Percentiles rank a stretch among this genome's conserved stretches.
Conservation (phyloP, 257 asterid genomes). For the Osmanthus fragrans region DNA sequence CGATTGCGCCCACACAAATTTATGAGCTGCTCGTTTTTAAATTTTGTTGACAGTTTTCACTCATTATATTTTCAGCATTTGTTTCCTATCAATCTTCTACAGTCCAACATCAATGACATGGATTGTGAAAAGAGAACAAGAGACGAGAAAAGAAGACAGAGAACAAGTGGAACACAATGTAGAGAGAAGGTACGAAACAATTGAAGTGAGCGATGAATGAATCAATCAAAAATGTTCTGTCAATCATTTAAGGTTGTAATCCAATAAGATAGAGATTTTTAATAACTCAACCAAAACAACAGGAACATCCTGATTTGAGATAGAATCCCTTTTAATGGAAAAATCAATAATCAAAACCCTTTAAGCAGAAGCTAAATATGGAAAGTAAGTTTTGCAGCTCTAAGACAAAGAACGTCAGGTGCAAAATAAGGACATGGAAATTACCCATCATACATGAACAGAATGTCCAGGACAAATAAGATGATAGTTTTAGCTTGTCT, state of each 20-base stretch:
- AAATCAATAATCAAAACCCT: background rate
- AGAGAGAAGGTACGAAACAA: too few species aligned
- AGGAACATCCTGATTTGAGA: background rate
- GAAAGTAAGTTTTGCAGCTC: background rate
- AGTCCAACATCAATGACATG: background rate
- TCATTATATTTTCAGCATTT: background rate
- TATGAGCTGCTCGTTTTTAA: background rate
- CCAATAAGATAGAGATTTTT: background rate
- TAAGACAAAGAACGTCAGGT: background rate
- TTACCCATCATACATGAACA: conserved; percentile 90
- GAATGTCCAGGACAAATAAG: conserved; percentile 91
- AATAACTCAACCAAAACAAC: background rate
- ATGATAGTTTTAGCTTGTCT: conserved; percentile 76
- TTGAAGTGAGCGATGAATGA: background rate
- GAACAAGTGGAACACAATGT: background rate
- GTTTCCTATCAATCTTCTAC: background rate
- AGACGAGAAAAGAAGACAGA: background rate
- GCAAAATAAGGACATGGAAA: conserved; percentile 1
- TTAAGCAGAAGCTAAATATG: background rate
- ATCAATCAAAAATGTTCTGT: background rate
- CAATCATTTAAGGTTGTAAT: background rate
- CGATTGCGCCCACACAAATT: background rate
- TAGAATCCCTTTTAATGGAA: background rate
- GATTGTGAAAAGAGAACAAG: background rate
- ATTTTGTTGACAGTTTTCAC: background rate